These are phyloP conservation scores for Castanopsis chinensis DNA, from an alignment of 306 rosid genomes.

Conservation along the genomic window DNA sequence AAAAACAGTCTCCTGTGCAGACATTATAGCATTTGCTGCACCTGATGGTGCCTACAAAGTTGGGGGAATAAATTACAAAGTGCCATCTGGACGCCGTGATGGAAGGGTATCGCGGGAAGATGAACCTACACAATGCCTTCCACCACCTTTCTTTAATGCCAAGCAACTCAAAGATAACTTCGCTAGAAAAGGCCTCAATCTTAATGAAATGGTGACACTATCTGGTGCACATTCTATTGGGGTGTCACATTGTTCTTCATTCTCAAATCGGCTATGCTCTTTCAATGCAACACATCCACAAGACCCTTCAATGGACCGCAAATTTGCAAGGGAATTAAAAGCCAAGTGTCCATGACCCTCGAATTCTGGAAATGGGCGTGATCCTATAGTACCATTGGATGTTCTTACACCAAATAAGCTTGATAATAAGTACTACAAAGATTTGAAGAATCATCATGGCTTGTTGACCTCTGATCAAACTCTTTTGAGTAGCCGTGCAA, in stretches of 20 bases:
- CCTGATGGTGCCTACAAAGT: constrained; percentile 23
- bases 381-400: not conserved
- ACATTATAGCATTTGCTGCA: constrained; percentile 43
- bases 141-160: constrained; percentile 4
- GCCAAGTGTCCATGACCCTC: not conserved
- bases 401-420: constrained; percentile 1
- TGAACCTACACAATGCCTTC: not conserved
- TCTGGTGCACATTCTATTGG: constrained; percentile 7
- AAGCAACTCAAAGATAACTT: constrained; percentile 1
- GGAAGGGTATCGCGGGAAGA: not conserved
- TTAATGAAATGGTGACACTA: constrained; percentile 9
- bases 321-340: not conserved
- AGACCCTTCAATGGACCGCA: constrained; percentile 15
- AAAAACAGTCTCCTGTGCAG: constrained; percentile 36
- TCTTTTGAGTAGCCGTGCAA: not conserved
- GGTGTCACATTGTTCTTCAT: constrained; percentile 7
- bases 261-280: not conserved
- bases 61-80: not conserved
- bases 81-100: constrained; percentile 1
- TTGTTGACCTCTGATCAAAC: constrained; percentile 16
- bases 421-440: constrained; percentile 4
- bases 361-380: not conserved
- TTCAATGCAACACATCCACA: constrained; percentile 9
- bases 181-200: not conserved
- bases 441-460: not conserved